Evolutionary conservation across 768 basidiomycete genomes (phyloP), one percentile per base, ranked within the genome.

Genomic region (Amyloporia xantha): DNA sequence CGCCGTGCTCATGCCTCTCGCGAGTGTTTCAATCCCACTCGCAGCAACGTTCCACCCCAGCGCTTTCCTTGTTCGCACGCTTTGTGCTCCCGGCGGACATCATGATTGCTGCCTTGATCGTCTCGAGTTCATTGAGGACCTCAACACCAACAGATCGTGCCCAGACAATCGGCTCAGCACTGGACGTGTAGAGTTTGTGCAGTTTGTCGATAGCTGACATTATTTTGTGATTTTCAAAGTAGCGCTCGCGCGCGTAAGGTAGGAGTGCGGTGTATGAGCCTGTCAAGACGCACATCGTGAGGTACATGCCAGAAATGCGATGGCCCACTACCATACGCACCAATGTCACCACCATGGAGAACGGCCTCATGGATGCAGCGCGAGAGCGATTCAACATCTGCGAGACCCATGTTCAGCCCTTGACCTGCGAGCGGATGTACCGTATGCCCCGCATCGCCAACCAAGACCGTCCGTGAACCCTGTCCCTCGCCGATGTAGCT

Each of bases 391-490:
- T 84, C 76, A 2, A 85, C 90, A 62, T 99, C 95, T 1, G 73
- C 84, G 24, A 99, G 71, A n/a, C 95, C 96, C 61, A 95, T 70
- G 64, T 99, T 98, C 36, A 98, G 73, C 0, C 95, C 96, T 63
- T 98, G 95, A 2, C 96, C 96, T 0, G 94, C 95, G 23, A 98
- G 78, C 1, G 96, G 95, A 61, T 98, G 95, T 1, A 92, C 72
- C 0, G 90, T 91, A 61, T 98, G 96, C 15, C 94, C 96, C 1
- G 95, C 94, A 66, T 99, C 96, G 2, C 96, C 96, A 1, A 98
- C 79, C 6, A 98, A 81, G 2, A 85, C 93, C 1, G 90, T 94
- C 3, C 95, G 78, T 2, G 70, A 64, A 4, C 80, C 76, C 26
- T 54, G 49, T 0, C 79, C 82, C 59, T 83, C 83, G 13, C 93